These are phyloP conservation scores for Solanum hybrid DNA, from an alignment of 305 asterid species.

Conservation along the genomic window DNA sequence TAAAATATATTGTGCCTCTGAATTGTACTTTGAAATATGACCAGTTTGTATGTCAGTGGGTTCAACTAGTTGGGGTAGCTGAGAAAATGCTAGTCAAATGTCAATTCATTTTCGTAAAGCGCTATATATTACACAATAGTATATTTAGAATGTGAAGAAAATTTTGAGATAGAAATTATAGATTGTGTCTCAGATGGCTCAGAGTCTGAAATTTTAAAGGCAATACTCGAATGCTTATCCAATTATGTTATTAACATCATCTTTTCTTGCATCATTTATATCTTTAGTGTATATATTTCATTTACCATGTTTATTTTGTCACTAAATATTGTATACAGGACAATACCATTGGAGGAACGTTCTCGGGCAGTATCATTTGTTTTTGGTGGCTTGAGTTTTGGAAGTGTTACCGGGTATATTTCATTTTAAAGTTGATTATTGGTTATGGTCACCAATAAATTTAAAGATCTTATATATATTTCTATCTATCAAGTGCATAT, in stretches of 20 bases:
- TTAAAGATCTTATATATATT: neutral
- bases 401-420: conserved; percentile 89
- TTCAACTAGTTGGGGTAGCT: neutral
- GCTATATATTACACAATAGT: neutral
- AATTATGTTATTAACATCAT: neutral
- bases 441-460: neutral
- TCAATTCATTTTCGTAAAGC: neutral
- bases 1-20: neutral
- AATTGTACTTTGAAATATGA: neutral
- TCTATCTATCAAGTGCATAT: neutral
- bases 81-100: neutral
- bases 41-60: neutral
- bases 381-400: conserved; percentile 93
- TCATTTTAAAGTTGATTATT: neutral
- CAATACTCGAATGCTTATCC: neutral
- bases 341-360: conserved; percentile 86
- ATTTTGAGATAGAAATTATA: neutral
- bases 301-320: neutral
- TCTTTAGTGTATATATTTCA: neutral
- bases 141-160: neutral
- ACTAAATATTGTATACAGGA: conserved; percentile 38
- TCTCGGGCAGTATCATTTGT: conserved; percentile 97
- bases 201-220: neutral
- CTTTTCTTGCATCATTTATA: neutral
- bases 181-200: neutral